These are phyloP conservation scores for Graphiopsis chlorocephala DNA, from an alignment of 2,329 filamentous ascomycete genomes.

Conservation along the genomic window DNA sequence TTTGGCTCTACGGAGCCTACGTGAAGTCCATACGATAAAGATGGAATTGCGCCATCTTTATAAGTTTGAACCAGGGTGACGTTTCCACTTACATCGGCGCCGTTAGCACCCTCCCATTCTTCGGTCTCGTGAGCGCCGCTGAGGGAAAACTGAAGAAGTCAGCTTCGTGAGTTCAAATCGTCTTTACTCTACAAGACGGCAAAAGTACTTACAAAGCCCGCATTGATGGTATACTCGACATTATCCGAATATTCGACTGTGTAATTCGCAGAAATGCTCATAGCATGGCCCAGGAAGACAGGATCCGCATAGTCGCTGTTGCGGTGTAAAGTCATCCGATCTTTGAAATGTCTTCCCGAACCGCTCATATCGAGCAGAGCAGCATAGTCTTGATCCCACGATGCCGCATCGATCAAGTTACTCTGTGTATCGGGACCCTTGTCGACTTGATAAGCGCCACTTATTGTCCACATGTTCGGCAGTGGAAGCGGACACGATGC, in stretches of 20 bases:
- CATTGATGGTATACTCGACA: constrained; percentile 11
- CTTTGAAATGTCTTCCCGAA: constrained; percentile 6
- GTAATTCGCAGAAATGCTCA: constrained; percentile 5
- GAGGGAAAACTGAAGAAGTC: constrained; percentile 17
- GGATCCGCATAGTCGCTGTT: background rate
- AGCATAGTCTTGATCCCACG: constrained; percentile 16
- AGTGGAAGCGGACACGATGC: constrained; percentile 18
- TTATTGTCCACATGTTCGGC: constrained; percentile 11
- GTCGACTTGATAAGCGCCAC: constrained; percentile 7
- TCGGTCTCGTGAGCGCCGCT: constrained; percentile 7
- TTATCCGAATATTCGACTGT: background rate
- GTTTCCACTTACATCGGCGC: background rate
- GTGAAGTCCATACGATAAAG: constrained; percentile 19
- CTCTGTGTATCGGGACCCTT: constrained; percentile 6
- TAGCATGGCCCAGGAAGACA: background rate
- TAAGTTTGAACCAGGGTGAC: constrained; percentile 16
- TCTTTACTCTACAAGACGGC: background rate
- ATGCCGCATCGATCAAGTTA: background rate
- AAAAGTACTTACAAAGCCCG: constrained; percentile 17
- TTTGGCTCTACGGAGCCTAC: constrained; percentile 18
- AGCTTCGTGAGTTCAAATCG: background rate
- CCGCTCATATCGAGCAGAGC: constrained; percentile 16
- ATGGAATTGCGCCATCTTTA: constrained; percentile 15
- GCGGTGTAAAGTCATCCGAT: constrained; percentile 16
- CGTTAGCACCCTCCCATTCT: background rate